Conservation (phyloP, 495 filamentous ascomycete genomes). For the Aspergillus nanangensis region DNA sequence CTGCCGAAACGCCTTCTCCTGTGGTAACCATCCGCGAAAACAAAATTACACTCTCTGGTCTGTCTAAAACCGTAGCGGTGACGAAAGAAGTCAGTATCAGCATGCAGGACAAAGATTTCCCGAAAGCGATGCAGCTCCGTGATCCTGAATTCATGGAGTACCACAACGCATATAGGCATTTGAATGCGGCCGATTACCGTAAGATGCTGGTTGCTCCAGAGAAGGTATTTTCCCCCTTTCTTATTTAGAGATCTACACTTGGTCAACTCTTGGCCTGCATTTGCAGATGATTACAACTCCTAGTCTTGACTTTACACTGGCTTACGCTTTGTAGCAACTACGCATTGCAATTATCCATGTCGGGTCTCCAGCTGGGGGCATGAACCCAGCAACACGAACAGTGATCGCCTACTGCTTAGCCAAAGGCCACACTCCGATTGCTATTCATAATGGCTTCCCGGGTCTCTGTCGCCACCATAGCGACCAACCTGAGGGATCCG, state of each 20-base stretch:
- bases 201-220: slow-evolving; percentile 57
- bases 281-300: no score
- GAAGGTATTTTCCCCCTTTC: slow-evolving; percentile 47
- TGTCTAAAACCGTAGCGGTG: slow-evolving; percentile 77
- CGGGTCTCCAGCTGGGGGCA: slow-evolving; percentile 90
- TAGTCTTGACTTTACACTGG: no score
- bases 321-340: slow-evolving; percentile 70
- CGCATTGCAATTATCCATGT: slow-evolving; percentile 91
- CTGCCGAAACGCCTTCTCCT: slow-evolving; percentile 79
- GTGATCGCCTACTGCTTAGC: slow-evolving; percentile 91
- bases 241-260: not conserved
- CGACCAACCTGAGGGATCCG: slow-evolving; percentile 72
- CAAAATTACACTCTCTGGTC: slow-evolving; percentile 80
- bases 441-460: slow-evolving; percentile 95
- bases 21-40: slow-evolving; percentile 94
- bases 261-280: no score
- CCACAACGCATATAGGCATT: slow-evolving; percentile 80
- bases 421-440: slow-evolving; percentile 81
- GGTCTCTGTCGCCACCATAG: slow-evolving; percentile 84
- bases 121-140: slow-evolving; percentile 75
- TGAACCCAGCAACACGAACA: slow-evolving; percentile 92
- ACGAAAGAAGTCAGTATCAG: slow-evolving; percentile 77
- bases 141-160: slow-evolving; percentile 92
- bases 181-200: slow-evolving; percentile 63
- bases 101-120: slow-evolving; percentile 78